Evolutionary conservation across 164 flowering plant species (phyloP).

Genomic region (Magnolia kwangsiensis): DNA sequence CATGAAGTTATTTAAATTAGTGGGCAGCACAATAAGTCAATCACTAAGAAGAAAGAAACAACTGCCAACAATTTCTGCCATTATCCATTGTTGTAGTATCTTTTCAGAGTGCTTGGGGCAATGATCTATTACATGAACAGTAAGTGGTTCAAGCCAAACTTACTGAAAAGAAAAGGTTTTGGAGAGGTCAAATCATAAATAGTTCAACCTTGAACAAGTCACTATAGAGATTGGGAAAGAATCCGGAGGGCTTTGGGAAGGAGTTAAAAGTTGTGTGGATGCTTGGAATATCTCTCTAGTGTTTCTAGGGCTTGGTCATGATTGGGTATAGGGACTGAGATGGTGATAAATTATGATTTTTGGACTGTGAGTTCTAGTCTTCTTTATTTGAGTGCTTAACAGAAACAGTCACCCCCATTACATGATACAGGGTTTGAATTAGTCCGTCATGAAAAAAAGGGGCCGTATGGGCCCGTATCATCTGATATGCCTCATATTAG

Average conservation of each 20-base stretch:
- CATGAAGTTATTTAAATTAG: neutral
- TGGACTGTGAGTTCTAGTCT: no score
- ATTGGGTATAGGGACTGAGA: neutral
- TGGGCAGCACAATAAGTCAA: neutral
- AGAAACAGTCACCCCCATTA: no score
- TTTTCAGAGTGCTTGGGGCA: neutral
- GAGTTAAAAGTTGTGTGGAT: neutral
- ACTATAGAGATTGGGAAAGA: neutral
- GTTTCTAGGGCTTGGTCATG: neutral
- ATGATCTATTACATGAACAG: neutral
- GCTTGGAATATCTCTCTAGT: neutral
- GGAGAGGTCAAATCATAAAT: neutral
- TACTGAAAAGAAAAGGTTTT: neutral
- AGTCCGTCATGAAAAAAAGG: no score
- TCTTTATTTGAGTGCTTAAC: no score
- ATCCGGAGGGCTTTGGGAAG: neutral
- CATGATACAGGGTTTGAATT: no score
- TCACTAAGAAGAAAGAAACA: neutral
- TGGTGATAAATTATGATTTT: neutral
- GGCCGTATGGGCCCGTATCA: no score
- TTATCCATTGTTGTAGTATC: neutral
- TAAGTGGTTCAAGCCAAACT: neutral
- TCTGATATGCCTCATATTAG: no score
- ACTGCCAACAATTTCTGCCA: neutral
- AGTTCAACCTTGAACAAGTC: neutral